Evolutionary conservation across 495 filamentous ascomycete genomes (phyloP).

Genomic region (Hyaloscypha finlandica): DNA sequence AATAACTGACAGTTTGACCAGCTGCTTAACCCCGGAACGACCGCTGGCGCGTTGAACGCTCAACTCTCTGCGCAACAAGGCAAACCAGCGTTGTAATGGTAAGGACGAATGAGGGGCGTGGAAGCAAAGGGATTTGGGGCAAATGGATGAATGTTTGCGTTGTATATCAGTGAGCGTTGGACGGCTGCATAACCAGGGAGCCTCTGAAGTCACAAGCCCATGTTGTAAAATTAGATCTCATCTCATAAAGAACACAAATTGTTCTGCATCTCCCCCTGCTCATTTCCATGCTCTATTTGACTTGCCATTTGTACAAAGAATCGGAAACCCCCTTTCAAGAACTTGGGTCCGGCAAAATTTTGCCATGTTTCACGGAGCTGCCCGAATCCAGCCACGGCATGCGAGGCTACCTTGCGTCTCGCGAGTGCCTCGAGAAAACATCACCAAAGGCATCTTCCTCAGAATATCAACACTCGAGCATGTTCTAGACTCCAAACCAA

Average conservation of each 20-base stretch:
- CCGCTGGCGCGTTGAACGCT: conserved; percentile 26
- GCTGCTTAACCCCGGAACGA: conserved; percentile 24
- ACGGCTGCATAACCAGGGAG: conserved; percentile 24
- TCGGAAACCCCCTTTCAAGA: background rate
- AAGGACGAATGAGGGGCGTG: background rate
- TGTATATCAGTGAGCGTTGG: conserved; percentile 30
- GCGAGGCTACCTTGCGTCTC: conserved; percentile 15
- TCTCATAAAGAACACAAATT: conserved; percentile 21
- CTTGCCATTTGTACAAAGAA: background rate
- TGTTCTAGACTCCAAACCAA: background rate
- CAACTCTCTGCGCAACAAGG: conserved; percentile 30
- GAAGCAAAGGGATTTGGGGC: conserved; percentile 3
- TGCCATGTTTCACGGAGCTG: conserved; percentile 6
- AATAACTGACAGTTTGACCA: conserved; percentile 10
- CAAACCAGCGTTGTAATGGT: conserved; percentile 34
- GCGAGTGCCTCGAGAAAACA: conserved; percentile 14
- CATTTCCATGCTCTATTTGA: background rate
- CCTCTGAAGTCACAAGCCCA: conserved; percentile 22
- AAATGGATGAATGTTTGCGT: conserved; percentile 21
- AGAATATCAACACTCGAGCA: background rate
- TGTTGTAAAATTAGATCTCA: conserved; percentile 36
- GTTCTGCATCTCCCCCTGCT: background rate
- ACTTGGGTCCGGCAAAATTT: background rate
- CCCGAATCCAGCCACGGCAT: conserved; percentile 11
- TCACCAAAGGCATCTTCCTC: background rate